Evolutionary conservation across 2,329 filamentous ascomycete species (phyloP), one percentile per base, ranked within the genome.

Genomic region (Fusarium beomiforme): DNA sequence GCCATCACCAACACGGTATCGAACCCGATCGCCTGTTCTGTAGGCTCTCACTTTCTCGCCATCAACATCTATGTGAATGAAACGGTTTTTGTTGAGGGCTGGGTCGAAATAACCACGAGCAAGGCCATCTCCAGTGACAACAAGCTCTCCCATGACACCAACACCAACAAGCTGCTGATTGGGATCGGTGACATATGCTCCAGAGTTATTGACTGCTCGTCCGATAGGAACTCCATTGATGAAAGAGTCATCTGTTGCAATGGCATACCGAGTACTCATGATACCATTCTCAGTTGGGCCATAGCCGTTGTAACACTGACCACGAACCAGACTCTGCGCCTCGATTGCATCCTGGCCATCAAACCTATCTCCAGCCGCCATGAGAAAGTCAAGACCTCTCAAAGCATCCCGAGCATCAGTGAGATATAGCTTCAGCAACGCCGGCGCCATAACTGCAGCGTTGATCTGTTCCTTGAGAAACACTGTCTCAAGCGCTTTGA

Each of bases 61-160:
- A 7, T 60, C 39, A 0, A 73, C 36, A 5, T 16, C 23, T 3
- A 75, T 19, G 1, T 49, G 1, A 5, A 74, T n/a, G 21, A 77
- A 77, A 5, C 70, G 72, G 29, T 44, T 26, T 23, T 23, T 7
- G 17, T 75, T 33, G 2, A 71, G 50, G 0, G 34, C 14, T 6
- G 58, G 19, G 41, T 75, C 69, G 2, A 36, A 68, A 24, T 78
- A 77, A 1, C 64, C 64, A 5, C 62, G 47, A 2, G 63, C 54
- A 50, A 69, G 21, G 3, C 66, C 66, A 12, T 76, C 74, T 2
- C 76, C 76, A 6, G 72, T 72, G 2, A 78, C 67, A 16, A 77
- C 66, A 6, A 78, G 67, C 47, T 78, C 76, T 12, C 76, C 76
- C 29, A 77, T 55, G 4, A 75, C 71, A 1, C 76, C 75, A 2